phyloP scores from a whole-genome alignment of 2,329 filamentous ascomycete genomes.

The Fusarium mexicanum region DNA sequence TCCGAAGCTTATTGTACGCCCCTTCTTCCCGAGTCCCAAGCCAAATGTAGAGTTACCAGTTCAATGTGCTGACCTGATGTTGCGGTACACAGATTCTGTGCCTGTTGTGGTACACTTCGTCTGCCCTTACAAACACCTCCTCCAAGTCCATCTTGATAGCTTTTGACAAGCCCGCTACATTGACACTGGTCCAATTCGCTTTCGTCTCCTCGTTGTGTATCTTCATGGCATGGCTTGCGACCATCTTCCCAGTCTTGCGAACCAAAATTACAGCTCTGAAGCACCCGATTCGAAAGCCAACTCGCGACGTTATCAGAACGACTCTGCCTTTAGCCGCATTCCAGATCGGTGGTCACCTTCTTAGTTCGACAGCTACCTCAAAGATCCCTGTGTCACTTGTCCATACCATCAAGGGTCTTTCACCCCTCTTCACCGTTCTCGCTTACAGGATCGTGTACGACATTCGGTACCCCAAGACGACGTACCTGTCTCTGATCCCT shows the following conservation, averaged over 20 bases:
- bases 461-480: constrained; percentile 86
- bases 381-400: constrained; percentile 97
- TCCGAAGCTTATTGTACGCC: constrained; percentile 80
- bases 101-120: constrained; percentile 92
- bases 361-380: constrained; percentile 92
- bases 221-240: constrained; percentile 78
- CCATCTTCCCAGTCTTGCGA: constrained; percentile 75
- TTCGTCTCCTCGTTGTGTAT: constrained; percentile 92
- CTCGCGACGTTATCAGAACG: constrained; percentile 81
- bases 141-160: constrained; percentile 96
- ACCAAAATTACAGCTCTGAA: constrained; percentile 80
- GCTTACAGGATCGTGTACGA: constrained; percentile 91
- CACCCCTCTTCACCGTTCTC: constrained; percentile 92
- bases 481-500: constrained; percentile 89
- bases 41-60: constrained; percentile 9
- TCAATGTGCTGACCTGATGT: constrained; percentile 36
- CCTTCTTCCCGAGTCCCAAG: constrained; percentile 11
- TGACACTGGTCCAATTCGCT: constrained; percentile 92
- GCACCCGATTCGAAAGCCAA: constrained; percentile 84
- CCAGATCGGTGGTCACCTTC: constrained; percentile 90
- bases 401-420: constrained; percentile 98
- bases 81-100: constrained; percentile 75
- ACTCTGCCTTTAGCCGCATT: constrained; percentile 93
- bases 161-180: constrained; percentile 87
- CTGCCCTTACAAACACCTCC: constrained; percentile 95